Percentiles rank a stretch among this genome's conserved stretches.
Evolutionary conservation across 2,329 filamentous ascomycete genomes (phyloP).

Genomic region (Lasiodiplodia citricola): DNA sequence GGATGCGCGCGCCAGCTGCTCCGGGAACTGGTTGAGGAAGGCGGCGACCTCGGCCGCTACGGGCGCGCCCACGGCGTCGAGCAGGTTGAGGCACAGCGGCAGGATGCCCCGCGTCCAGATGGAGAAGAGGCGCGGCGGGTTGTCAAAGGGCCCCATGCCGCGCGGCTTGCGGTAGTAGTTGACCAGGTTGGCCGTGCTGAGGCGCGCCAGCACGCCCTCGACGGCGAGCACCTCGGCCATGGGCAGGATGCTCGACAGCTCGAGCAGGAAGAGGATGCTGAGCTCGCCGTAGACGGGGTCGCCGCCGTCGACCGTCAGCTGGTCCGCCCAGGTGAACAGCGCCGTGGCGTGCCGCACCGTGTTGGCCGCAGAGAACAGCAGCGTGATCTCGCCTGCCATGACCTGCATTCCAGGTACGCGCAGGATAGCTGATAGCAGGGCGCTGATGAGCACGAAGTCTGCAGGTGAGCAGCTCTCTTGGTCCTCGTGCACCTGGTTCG

Average conservation of each 20-base stretch:
- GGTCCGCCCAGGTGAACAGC: conserved; percentile 93
- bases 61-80: conserved; percentile 79
- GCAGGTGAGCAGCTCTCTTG: conserved; percentile 69
- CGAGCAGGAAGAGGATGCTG: conserved; percentile 85
- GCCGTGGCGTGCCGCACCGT: conserved; percentile 81
- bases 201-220: conserved; percentile 79
- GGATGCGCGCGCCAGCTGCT: conserved; percentile 74
- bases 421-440: conserved; percentile 83
- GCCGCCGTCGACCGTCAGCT: conserved; percentile 70
- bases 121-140: conserved; percentile 76
- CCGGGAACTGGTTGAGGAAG: conserved; percentile 88
- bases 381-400: conserved; percentile 57
- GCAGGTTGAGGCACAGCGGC: conserved; percentile 85
- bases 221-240: conserved; percentile 90
- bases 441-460: conserved; percentile 86
- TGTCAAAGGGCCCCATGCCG: conserved; percentile 78
- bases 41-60: conserved; percentile 83
- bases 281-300: conserved; percentile 94
- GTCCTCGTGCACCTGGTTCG: conserved; percentile 80
- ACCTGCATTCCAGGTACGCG: conserved; percentile 75
- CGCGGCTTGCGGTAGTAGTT: conserved; percentile 73
- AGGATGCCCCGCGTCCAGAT: conserved; percentile 91
- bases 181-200: conserved; percentile 79
- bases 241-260: conserved; percentile 78
- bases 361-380: conserved; percentile 63